phyloP scores from a whole-genome alignment of 1,284 basidiomycete species.

The Puccinia sorghi region DNA sequence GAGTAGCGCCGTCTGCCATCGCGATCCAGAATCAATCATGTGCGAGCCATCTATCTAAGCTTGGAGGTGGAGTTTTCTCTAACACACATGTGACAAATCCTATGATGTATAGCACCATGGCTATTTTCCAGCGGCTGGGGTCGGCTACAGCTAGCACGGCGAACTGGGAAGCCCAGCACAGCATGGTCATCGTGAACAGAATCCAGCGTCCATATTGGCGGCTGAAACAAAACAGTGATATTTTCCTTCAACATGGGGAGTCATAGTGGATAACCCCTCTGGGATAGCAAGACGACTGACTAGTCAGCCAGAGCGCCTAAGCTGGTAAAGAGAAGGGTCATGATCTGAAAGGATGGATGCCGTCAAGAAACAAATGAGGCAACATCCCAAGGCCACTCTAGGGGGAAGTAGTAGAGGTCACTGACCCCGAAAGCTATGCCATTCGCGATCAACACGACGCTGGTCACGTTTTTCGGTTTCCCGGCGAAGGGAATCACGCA shows the following conservation, averaged over 20 bases:
- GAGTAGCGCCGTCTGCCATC: constrained; percentile 41
- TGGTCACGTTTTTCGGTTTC: constrained; percentile 27
- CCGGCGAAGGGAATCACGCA: constrained; percentile 35
- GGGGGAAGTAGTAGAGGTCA: too few species aligned
- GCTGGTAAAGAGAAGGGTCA: constrained; percentile 46
- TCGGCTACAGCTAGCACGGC: constrained; percentile 18
- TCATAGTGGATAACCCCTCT: background rate
- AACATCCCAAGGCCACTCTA: background rate
- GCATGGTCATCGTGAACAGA: constrained; percentile 39
- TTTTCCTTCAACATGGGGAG: background rate
- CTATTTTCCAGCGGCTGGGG: constrained; percentile 30
- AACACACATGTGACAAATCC: constrained; percentile 45
- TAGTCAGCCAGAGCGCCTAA: constrained; percentile 45
- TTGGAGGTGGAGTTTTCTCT: background rate
- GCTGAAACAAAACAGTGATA: background rate
- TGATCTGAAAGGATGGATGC: constrained; percentile 22
- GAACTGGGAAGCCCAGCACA: constrained; percentile 47
- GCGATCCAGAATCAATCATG: too few species aligned
- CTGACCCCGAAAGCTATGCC: constrained; percentile 44
- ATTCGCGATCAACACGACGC: constrained; percentile 47
- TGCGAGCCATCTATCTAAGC: background rate
- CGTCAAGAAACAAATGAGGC: background rate
- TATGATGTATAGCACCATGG: constrained; percentile 46
- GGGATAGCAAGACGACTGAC: background rate
- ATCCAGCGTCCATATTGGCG: constrained; percentile 35